Percentiles rank a stretch among this genome's conserved stretches.
Evolutionary conservation across 129 eudicot genomes (phyloP).

Genomic region (Deinandra increscens): DNA sequence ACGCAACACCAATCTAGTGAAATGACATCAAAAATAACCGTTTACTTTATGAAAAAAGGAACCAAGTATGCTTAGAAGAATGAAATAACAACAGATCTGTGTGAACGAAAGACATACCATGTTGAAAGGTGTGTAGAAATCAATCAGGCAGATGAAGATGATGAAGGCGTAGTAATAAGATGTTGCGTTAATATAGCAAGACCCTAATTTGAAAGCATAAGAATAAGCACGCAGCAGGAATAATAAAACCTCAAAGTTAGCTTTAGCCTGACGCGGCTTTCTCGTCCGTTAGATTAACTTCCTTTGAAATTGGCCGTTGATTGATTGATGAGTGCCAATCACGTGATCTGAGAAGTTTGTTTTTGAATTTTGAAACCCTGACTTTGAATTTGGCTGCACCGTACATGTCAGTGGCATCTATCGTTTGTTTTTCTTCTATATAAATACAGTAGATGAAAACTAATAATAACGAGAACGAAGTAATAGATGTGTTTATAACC

Average conservation of each 20-base stretch:
- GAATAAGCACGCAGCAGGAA: too few relatives aligned
- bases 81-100: constrained; percentile 8
- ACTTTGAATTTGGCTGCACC: too few relatives aligned
- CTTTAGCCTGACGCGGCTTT: constrained; percentile 28
- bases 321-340: constrained; percentile 13
- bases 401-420: too few relatives aligned
- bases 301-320: constrained; percentile 17
- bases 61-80: neutral
- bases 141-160: too few relatives aligned
- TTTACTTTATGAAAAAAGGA: neutral
- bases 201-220: constrained; percentile 18
- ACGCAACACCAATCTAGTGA: neutral
- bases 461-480: too few relatives aligned
- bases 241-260: constrained; percentile 19
- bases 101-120: constrained; percentile 18
- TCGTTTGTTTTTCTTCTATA: too few relatives aligned
- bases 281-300: constrained; percentile 13
- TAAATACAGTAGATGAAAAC: too few relatives aligned
- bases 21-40: neutral
- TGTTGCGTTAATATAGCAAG: constrained; percentile 7
- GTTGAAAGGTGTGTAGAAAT: neutral
- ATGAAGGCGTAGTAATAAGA: constrained; percentile 17
- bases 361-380: constrained; percentile 29
- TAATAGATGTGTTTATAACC: too few relatives aligned
- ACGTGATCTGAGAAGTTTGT: constrained; percentile 12